phyloP scores from a whole-genome alignment of 2,329 filamentous ascomycete genomes.

The Dichotomopilus funicola region DNA sequence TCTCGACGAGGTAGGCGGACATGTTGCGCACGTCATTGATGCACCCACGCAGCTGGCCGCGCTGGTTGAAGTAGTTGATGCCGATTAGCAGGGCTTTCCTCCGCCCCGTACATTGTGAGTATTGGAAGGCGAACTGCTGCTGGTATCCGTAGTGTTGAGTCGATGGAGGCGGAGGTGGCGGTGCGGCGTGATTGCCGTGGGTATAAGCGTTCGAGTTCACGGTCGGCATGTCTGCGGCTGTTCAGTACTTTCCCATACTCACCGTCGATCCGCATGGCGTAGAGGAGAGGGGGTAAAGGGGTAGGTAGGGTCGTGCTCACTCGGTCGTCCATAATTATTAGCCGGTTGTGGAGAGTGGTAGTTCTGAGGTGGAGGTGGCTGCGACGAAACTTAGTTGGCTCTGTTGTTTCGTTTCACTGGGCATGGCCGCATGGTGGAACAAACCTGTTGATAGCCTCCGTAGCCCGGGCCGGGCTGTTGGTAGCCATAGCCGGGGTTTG shows the following conservation, averaged over 20 bases:
- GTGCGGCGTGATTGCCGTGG: slow-evolving; percentile 51
- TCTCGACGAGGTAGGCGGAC: slow-evolving; percentile 80
- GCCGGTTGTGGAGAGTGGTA: slow-evolving; percentile 33
- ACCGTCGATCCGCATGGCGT: too few relatives aligned
- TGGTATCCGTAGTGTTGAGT: slow-evolving; percentile 72
- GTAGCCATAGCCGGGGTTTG: slow-evolving; percentile 37
- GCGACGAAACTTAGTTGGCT: slow-evolving; percentile 17
- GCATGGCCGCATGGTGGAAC: slow-evolving; percentile 10
- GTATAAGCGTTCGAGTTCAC: slow-evolving; percentile 33
- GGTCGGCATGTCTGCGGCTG: slow-evolving; percentile 18
- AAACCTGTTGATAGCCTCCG: slow-evolving; percentile 35
- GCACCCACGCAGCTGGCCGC: slow-evolving; percentile 83
- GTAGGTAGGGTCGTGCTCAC: slow-evolving; percentile 30
- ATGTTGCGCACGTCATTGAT: slow-evolving; percentile 99
- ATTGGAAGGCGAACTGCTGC: slow-evolving; percentile 79
- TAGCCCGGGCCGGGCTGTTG: slow-evolving; percentile 38
- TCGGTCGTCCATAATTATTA: slow-evolving; percentile 44
- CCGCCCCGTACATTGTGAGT: slow-evolving; percentile 82
- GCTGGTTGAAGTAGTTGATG: slow-evolving; percentile 94
- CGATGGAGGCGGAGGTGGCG: slow-evolving; percentile 59
- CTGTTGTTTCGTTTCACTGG: neutral
- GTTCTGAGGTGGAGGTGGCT: slow-evolving; percentile 38
- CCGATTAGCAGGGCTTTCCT: slow-evolving; percentile 87
- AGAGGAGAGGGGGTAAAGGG: too few relatives aligned
- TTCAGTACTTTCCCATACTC: slow-evolving; percentile 8